Evolutionary conservation across 768 basidiomycete species (phyloP).

Genomic region (Suillus plorans): DNA sequence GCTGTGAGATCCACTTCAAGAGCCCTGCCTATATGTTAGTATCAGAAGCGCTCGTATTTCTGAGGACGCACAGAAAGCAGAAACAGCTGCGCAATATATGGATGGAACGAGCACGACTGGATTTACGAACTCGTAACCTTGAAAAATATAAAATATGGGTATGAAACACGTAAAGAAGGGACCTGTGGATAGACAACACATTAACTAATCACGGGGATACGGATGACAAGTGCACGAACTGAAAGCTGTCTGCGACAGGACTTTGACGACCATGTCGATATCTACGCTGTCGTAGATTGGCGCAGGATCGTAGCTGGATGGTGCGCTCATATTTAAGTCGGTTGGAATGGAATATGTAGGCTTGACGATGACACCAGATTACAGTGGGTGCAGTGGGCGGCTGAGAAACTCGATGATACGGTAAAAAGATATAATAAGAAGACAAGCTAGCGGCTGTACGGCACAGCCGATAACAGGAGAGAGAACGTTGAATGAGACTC

Average conservation of each 20-base stretch:
- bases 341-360: background rate
- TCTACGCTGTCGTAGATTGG: slow-evolving; percentile 72
- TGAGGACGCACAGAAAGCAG: slow-evolving; percentile 61
- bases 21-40: slow-evolving; percentile 47
- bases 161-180: slow-evolving; percentile 85
- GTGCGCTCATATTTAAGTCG: slow-evolving; percentile 17
- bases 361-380: background rate
- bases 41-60: background rate
- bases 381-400: background rate
- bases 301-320: slow-evolving; percentile 34
- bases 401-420: background rate
- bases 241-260: slow-evolving; percentile 75
- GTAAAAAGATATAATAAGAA: background rate
- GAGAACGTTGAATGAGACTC: background rate
- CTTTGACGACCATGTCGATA: slow-evolving; percentile 77
- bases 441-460: background rate
- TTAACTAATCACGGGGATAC: slow-evolving; percentile 2
- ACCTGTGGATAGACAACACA: slow-evolving; percentile 41
- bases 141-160: slow-evolving; percentile 76
- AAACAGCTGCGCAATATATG: slow-evolving; percentile 58
- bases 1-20: slow-evolving; percentile 63
- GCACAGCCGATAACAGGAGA: background rate
- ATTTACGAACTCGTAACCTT: slow-evolving; percentile 54
- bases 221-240: slow-evolving; percentile 47
- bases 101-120: slow-evolving; percentile 50